Base-by-base conservation (phyloP, 768 basidiomycete genomes). In the Candolleomyces aberdarensis region DNA sequence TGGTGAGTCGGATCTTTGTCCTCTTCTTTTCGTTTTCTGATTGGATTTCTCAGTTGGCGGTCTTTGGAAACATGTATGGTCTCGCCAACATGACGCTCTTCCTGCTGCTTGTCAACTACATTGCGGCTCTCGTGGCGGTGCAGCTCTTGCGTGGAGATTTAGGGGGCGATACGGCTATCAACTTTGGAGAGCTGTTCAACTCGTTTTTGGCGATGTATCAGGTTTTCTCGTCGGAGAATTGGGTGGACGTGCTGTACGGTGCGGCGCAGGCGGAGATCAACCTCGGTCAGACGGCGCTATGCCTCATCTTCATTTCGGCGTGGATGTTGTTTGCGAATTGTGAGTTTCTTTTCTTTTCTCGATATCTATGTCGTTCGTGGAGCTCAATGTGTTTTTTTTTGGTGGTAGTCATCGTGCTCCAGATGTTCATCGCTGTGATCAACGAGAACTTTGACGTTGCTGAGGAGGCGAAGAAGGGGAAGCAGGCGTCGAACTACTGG, bases 351-450 rank as follows among this genome's bases (percentile, higher is more conserved):
- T 59, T 29, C 61, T 29, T 52, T 48, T 53, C 19, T 44, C 22
- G 29, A 29, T 5, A 39, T 22, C 64, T 43, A 59, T 41, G 8
- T 46, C 61, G 6, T 56, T 17, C 15, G 48, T 20, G 29, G 41
- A 36, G 11, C 36, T 36, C 36, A 36, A 3, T 36, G 36, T 36
- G 3, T 6, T 36, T 52, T 52, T 52, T 52, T n/a, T 44, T 49
- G 9, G 19, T 56, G 7, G 44, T 57, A 96, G 95, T 94, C 78
- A 92, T 96, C 67, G 81, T 96, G 9, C 72, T 96, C 53, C 94
- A 96, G 70, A 90, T 98, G 88, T 97, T 98, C 77, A 92, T 98
- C 67, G 96, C 96, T 39, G 94, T 96, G 49, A 94, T 97, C 79
- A 92, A 95, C 68, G 94, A 96, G 78, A 96, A 96, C 73, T 98